Conservation (phyloP, 2,329 filamentous ascomycete genomes). For the Sphaerostilbella broomeana region DNA sequence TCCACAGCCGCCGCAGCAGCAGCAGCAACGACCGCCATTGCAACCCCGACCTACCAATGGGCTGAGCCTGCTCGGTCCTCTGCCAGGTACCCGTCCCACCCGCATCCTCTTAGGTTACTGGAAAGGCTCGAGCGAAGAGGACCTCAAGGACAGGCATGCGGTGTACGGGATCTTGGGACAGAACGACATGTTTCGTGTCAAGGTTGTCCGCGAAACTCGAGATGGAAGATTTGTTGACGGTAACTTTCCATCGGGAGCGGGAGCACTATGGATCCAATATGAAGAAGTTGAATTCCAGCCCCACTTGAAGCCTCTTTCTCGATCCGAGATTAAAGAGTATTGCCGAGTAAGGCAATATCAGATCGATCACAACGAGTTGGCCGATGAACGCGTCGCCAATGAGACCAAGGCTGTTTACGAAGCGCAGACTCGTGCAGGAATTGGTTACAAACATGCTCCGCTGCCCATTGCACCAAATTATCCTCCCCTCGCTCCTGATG, state of each 20-base stretch:
- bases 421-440: slow-evolving; percentile 39
- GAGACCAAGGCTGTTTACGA: slow-evolving; percentile 46
- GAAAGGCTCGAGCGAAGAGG: slow-evolving; percentile 44
- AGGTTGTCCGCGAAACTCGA: slow-evolving; percentile 53
- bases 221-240: slow-evolving; percentile 52
- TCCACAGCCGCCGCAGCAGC: slow-evolving; percentile 15
- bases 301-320: slow-evolving; percentile 44
- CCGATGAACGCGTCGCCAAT: slow-evolving; percentile 42
- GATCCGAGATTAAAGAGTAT: slow-evolving; percentile 57
- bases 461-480: slow-evolving; percentile 17
- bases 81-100: slow-evolving; percentile 49
- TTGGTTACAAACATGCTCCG: slow-evolving; percentile 21
- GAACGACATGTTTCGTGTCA: slow-evolving; percentile 60
- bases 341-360: slow-evolving; percentile 55
- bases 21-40: slow-evolving; percentile 14
- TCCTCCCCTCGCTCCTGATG: slow-evolving; percentile 19
- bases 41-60: slow-evolving; percentile 6
- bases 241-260: slow-evolving; percentile 55
- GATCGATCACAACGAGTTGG: slow-evolving; percentile 46
- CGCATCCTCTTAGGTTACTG: slow-evolving; percentile 55
- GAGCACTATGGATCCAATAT: slow-evolving; percentile 56
- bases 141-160: slow-evolving; percentile 49
- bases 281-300: slow-evolving; percentile 55
- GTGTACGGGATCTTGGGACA: slow-evolving; percentile 56
- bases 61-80: slow-evolving; percentile 28